Percentiles rank a stretch among this genome's conserved stretches.
Evolutionary conservation across 768 basidiomycete species (phyloP).

Genomic region (Suillus hirtellus): DNA sequence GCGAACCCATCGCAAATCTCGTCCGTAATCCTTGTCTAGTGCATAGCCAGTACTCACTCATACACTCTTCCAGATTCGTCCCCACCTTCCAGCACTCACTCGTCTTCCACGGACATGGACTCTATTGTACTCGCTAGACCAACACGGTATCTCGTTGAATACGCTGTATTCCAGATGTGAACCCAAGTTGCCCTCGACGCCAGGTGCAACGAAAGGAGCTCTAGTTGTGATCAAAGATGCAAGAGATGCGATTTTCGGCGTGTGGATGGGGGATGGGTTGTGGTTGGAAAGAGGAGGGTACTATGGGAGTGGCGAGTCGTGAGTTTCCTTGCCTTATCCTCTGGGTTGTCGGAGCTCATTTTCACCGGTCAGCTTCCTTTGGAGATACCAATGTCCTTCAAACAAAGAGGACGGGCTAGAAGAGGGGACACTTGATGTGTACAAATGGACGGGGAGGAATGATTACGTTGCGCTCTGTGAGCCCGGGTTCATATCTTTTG

Average conservation of each 20-base stretch:
- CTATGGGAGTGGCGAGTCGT: slow-evolving; percentile 91
- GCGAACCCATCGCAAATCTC: slow-evolving; percentile 52
- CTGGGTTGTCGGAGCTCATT: neutral
- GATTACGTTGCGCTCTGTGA: slow-evolving; percentile 90
- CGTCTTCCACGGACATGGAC: slow-evolving; percentile 74
- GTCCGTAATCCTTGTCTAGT: slow-evolving; percentile 39
- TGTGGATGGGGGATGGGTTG: slow-evolving; percentile 78
- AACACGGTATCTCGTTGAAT: slow-evolving; percentile 90
- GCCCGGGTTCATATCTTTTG: slow-evolving; percentile 77
- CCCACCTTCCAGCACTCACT: slow-evolving; percentile 70
- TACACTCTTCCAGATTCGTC: slow-evolving; percentile 54
- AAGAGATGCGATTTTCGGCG: slow-evolving; percentile 72
- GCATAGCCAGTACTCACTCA: neutral
- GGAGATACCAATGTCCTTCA: slow-evolving; percentile 50
- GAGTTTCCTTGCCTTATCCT: slow-evolving; percentile 17
- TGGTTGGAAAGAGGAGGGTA: slow-evolving; percentile 62
- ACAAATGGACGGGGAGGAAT: slow-evolving; percentile 85
- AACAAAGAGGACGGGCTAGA: slow-evolving; percentile 40
- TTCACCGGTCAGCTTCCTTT: slow-evolving; percentile 63
- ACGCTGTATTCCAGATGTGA: slow-evolving; percentile 79
- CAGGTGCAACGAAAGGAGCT: slow-evolving; percentile 41
- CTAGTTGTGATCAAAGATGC: slow-evolving; percentile 70
- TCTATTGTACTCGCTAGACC: slow-evolving; percentile 87
- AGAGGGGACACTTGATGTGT: slow-evolving; percentile 58
- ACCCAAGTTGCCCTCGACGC: slow-evolving; percentile 28